These are phyloP conservation scores for Zygosaccharomyces lentus DNA, from an alignment of 805 yeast species.

Conservation along the genomic window DNA sequence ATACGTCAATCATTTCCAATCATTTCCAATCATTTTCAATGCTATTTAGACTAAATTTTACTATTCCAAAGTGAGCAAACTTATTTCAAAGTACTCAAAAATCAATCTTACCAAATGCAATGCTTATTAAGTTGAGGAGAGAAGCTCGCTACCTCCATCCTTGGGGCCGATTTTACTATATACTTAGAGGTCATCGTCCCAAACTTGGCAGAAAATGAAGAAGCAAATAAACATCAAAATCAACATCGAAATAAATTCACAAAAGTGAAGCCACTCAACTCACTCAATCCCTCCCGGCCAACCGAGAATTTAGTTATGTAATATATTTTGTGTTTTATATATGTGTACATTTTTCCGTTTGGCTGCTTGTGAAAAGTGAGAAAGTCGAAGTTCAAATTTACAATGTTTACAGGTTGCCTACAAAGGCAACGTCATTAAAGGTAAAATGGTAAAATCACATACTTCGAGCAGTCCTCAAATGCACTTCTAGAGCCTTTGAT, in stretches of 20 bases:
- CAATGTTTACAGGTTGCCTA: constrained; percentile 4
- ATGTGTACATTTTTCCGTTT: neutral
- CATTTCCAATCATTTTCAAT: too few relatives aligned
- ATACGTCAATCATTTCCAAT: too few relatives aligned
- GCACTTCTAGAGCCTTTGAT: neutral
- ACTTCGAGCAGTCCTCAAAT: neutral
- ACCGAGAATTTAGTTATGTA: neutral
- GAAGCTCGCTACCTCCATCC: neutral
- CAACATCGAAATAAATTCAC: neutral
- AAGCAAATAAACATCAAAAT: constrained; percentile 3
- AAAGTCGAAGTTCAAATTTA: neutral
- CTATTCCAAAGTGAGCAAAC: too few relatives aligned
- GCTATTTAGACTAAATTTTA: too few relatives aligned
- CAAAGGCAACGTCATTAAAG: constrained; percentile 2
- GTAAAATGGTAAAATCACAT: neutral
- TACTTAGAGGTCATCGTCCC: constrained; percentile 3
- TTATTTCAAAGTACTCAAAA: too few relatives aligned
- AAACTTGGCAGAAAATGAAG: constrained; percentile 4
- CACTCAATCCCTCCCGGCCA: neutral
- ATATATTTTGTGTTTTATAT: neutral
- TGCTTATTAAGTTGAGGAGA: neutral
- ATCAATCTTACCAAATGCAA: neutral
- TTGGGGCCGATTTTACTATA: neutral
- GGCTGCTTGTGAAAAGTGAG: neutral
- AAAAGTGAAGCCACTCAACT: neutral